Evolutionary conservation across 2,329 filamentous ascomycete species (phyloP).

Genomic region (Aureobasidium namibiae): DNA sequence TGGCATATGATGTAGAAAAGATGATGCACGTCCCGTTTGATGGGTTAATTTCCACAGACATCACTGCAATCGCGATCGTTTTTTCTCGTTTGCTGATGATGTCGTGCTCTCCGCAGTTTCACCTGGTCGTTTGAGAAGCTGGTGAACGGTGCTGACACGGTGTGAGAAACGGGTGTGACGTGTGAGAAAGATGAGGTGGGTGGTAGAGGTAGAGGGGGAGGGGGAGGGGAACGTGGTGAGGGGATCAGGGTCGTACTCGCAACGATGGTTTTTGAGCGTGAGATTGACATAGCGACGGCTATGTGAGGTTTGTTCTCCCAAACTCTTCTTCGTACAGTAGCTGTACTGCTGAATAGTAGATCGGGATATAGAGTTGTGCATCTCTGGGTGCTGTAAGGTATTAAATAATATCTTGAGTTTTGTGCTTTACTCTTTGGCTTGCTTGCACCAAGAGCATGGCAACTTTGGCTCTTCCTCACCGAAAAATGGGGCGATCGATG

Average conservation of each 20-base stretch:
- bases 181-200: not conserved
- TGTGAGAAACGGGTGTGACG: not conserved
- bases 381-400: not conserved
- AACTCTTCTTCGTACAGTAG: not conserved
- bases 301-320: not conserved
- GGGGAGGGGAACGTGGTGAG: not conserved
- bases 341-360: too few species aligned
- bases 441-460: not conserved
- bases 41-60: too few species aligned
- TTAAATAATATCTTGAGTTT: not conserved
- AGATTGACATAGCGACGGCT: not conserved
- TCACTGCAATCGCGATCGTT: too few species aligned
- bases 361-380: accelerated
- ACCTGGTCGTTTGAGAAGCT: not conserved
- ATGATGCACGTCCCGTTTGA: not conserved
- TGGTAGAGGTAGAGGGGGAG: not conserved
- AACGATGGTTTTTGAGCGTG: not conserved
- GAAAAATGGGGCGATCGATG: not conserved
- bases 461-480: too few species aligned
- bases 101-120: not conserved
- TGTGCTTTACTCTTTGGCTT: not conserved
- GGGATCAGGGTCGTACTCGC: not conserved
- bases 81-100: not conserved
- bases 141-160: too few species aligned
- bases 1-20: not conserved